These are phyloP conservation scores for Aspergillus nomiae DNA, from an alignment of 2,329 filamentous ascomycete genomes.

Conservation along the genomic window DNA sequence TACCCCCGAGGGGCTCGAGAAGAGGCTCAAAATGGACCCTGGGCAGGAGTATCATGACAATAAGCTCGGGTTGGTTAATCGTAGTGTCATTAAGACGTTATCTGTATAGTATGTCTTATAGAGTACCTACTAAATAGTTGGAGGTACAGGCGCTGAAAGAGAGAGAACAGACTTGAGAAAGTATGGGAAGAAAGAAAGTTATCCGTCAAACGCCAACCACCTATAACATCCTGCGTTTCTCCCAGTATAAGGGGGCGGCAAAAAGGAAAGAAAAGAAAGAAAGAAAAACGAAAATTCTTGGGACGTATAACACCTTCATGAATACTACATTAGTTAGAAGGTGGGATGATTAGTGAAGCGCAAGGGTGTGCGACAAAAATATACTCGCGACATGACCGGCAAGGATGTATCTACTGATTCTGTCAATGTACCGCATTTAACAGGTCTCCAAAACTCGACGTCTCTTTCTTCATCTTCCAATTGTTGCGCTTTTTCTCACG, in stretches of 20 bases:
- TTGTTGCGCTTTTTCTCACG: slow-evolving; percentile 52
- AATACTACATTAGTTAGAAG: background rate
- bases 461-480: slow-evolving; percentile 48
- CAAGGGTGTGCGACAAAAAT: slow-evolving; percentile 11
- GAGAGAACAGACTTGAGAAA: slow-evolving; percentile 1
- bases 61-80: slow-evolving; percentile 49
- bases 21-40: slow-evolving; percentile 57
- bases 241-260: slow-evolving; percentile 4
- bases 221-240: background rate
- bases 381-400: slow-evolving; percentile 7
- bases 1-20: slow-evolving; percentile 51
- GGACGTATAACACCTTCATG: background rate
- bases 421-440: slow-evolving; percentile 39
- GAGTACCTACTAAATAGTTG: slow-evolving; percentile 11
- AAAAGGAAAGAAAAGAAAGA: slow-evolving; percentile 2
- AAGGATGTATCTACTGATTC: slow-evolving; percentile 16
- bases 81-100: background rate
- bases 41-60: slow-evolving; percentile 34
- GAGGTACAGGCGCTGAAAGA: slow-evolving; percentile 15
- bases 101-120: slow-evolving; percentile 13
- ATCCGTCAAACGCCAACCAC: background rate
- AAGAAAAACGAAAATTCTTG: background rate
- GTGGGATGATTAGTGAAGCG: background rate
- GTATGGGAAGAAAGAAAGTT: background rate
- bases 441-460: slow-evolving; percentile 38